Conservation (phyloP, 2,329 filamentous ascomycete species). For the Trichoderma sp. region DNA sequence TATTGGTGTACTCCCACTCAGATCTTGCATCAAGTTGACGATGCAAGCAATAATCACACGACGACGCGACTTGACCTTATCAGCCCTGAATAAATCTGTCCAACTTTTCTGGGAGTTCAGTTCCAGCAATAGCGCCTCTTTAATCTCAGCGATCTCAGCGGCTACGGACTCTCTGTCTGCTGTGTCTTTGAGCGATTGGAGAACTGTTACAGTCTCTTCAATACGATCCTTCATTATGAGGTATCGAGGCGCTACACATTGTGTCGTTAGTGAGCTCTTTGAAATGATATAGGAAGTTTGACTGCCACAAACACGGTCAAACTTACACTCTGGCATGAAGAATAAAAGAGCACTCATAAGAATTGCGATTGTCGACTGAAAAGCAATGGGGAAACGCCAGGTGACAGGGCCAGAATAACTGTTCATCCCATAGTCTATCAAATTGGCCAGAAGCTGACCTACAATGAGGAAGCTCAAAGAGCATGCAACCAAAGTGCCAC, state of each 20-base stretch:
- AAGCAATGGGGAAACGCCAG: slow-evolving; percentile 45
- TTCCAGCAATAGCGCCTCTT: slow-evolving; percentile 15
- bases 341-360: slow-evolving; percentile 41
- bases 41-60: slow-evolving; percentile 38
- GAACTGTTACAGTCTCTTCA: slow-evolving; percentile 41
- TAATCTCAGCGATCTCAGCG: slow-evolving; percentile 27
- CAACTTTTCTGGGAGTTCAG: slow-evolving; percentile 35
- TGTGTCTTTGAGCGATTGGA: slow-evolving; percentile 41
- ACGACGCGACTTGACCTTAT: slow-evolving; percentile 38
- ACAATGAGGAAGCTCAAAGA: slow-evolving; percentile 43
- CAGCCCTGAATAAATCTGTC: slow-evolving; percentile 37
- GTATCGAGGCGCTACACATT: slow-evolving; percentile 44
- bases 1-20: slow-evolving; percentile 45
- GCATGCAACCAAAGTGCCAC: slow-evolving; percentile 31
- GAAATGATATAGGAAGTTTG: slow-evolving; percentile 31
- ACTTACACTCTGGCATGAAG: slow-evolving; percentile 29
- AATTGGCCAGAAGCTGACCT: slow-evolving; percentile 48
- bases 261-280: neutral
- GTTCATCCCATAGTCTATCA: slow-evolving; percentile 43
- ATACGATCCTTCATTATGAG: slow-evolving; percentile 42
- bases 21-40: slow-evolving; percentile 44
- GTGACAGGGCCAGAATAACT: slow-evolving; percentile 13
- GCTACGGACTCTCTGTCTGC: slow-evolving; percentile 29
- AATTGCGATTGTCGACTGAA: slow-evolving; percentile 34
- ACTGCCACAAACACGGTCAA: neutral